Base-by-base conservation (phyloP, 1,284 basidiomycete genomes). In the Vanrija humicola region DNA sequence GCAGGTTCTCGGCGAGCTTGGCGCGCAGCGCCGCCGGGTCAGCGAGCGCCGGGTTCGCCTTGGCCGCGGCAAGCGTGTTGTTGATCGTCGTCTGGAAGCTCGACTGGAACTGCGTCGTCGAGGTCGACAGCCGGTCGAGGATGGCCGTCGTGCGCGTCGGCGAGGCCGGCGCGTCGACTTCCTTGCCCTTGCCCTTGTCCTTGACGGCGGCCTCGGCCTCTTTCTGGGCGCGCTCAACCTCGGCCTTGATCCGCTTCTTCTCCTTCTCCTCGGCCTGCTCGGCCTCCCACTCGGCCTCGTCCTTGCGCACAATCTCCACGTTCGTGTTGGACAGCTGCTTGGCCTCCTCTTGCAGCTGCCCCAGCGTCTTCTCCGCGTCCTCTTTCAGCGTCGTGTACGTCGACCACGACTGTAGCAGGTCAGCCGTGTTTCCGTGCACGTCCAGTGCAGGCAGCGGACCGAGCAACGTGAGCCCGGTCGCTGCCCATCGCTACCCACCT, bases 261-360 rank as follows among this genome's bases (percentile, higher is more conserved):
- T 61, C 54, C 47, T 58, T 45, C 48, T 63, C 62, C 21, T 64
- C 59, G 44, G 64, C 64, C 59, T 65, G 58, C 43, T 69, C 65
- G 15, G 61, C 58, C 45, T 61, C 62, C 54, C 64, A 54, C 48
- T 63, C 59, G 26, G 62, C 65, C n/a, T 64, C 43, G n/a, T 69
- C 65, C 48, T 75, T 75, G 39, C 63, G 56, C 7, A 66, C 63
- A 6, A 75, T 69, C 50, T 76, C 75, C 16, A 75, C 68, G 47
- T 72, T 75, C 54, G 64, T 68, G 16, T 61, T 73, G 52, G 61
- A 72, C 14, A 72, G 73, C 29, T 67, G 72, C 50, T 79, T 83
- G 48, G 91, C 70, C 73, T 90, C 89, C 58, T 84, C 85, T 78
- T 93, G 89, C 34, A 89, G 89, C 69, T 92, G 89, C 5, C 81